These are phyloP conservation scores for Clonostachys byssicola DNA, from an alignment of 2,329 filamentous ascomycete genomes.

Conservation along the genomic window DNA sequence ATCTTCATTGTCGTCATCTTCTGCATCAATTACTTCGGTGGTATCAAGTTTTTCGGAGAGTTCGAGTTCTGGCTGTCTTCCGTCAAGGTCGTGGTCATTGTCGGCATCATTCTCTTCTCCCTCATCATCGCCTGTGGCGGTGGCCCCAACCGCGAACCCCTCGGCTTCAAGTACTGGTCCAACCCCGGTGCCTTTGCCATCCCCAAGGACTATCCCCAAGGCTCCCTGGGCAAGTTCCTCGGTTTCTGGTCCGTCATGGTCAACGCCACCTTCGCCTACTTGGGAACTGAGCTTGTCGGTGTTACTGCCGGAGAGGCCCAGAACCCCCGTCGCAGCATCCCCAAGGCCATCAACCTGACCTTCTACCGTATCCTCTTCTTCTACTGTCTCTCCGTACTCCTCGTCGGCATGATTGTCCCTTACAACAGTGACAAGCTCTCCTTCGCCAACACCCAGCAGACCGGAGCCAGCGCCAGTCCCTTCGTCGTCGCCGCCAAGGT, in stretches of 20 bases:
- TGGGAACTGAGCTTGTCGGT: constrained; percentile 59
- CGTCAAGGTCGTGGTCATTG: constrained; percentile 65
- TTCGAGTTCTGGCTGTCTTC: constrained; percentile 59
- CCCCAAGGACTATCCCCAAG: constrained; percentile 13
- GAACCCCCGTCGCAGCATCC: constrained; percentile 73
- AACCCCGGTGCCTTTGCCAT: constrained; percentile 44
- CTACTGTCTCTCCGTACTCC: constrained; percentile 69
- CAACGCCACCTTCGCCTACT: constrained; percentile 74
- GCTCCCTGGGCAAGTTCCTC: constrained; percentile 45
- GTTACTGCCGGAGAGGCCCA: constrained; percentile 52
- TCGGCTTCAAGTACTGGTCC: constrained; percentile 64
- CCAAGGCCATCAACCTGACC: constrained; percentile 73
- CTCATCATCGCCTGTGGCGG: constrained; percentile 62
- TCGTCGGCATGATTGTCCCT: constrained; percentile 73
- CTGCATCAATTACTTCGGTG: constrained; percentile 56
- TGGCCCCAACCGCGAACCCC: constrained; percentile 56
- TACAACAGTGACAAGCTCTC: constrained; percentile 60
- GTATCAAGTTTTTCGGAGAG: constrained; percentile 66
- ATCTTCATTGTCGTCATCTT: constrained; percentile 62
- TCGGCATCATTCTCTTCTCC: constrained; percentile 62
- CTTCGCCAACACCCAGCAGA: constrained; percentile 46
- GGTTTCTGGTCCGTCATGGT: constrained; percentile 70
- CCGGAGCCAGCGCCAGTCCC: constrained; percentile 49
- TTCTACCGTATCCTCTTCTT: constrained; percentile 82
- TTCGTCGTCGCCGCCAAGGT: constrained; percentile 71